A percentile compares a stretch with the other conserved stretches of the same genome.
Conservation (phyloP, 805 yeast species). For the Ogataea dorogensis region DNA sequence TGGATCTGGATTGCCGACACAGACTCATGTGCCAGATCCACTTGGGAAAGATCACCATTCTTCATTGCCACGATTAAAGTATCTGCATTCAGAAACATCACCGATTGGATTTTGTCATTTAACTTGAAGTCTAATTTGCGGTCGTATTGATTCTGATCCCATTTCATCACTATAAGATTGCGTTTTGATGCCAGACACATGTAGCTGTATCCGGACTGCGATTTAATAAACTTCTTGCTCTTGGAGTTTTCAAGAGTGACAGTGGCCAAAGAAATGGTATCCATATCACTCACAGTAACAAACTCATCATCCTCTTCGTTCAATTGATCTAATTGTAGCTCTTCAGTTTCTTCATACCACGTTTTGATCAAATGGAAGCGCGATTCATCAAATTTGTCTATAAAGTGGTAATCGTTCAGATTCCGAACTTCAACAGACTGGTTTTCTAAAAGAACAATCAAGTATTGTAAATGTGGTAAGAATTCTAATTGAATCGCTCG, state of each 20-base stretch:
- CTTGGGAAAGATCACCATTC: slow-evolving; percentile 26
- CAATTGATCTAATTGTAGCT: slow-evolving; percentile 11
- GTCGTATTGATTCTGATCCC: slow-evolving; percentile 24
- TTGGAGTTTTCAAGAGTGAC: slow-evolving; percentile 17
- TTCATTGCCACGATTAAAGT: slow-evolving; percentile 22
- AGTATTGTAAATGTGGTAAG: slow-evolving; percentile 31
- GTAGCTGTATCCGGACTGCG: slow-evolving; percentile 16
- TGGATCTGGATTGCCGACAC: slow-evolving; percentile 25
- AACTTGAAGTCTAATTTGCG: slow-evolving; percentile 27
- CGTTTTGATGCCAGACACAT: slow-evolving; percentile 26
- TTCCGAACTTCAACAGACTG: slow-evolving; percentile 33
- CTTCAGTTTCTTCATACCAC: slow-evolving; percentile 21
- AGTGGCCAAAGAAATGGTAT: slow-evolving; percentile 34
- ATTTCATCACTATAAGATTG: slow-evolving; percentile 24
- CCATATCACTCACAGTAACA: slow-evolving; percentile 22
- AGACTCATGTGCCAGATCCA: slow-evolving; percentile 17
- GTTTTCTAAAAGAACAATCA: slow-evolving; percentile 32
- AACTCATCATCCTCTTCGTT: slow-evolving; percentile 27
- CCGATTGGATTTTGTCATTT: slow-evolving; percentile 24
- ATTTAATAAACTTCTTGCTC: slow-evolving; percentile 7
- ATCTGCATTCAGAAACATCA: slow-evolving; percentile 28
- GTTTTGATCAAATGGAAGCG: slow-evolving; percentile 32
- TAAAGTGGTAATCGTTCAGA: slow-evolving; percentile 28
- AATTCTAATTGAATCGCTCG: slow-evolving; percentile 34
- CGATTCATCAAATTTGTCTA: slow-evolving; percentile 34